Conservation (phyloP, 2,329 filamentous ascomycete species). For the Fusarium nodosum region DNA sequence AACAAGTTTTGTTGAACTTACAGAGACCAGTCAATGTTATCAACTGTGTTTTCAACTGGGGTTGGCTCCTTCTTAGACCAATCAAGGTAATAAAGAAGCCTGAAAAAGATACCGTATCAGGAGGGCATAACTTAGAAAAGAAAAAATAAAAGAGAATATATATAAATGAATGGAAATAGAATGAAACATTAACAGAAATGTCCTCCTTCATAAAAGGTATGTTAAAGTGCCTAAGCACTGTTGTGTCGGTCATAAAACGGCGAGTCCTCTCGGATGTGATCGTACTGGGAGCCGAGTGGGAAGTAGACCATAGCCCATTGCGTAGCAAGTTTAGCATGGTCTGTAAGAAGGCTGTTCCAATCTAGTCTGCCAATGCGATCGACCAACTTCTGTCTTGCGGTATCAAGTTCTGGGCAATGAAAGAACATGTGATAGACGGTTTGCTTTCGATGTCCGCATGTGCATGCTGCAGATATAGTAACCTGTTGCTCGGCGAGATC, state of each 20-base stretch:
- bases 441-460: not conserved
- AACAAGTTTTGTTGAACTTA: not conserved
- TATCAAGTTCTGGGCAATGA: not conserved
- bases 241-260: not conserved
- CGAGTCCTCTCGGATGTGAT: not conserved
- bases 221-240: not conserved
- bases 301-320: slow-evolving; percentile 2
- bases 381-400: not conserved
- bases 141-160: not conserved
- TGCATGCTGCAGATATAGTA: not conserved
- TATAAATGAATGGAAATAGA: not conserved
- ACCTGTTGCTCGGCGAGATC: not conserved
- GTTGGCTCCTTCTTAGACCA: no score
- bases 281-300: not conserved
- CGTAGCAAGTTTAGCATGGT: not conserved
- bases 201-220: not conserved
- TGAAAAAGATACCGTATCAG: no score
- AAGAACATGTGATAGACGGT: not conserved
- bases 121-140: not conserved
- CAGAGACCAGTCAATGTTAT: not conserved
- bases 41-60: not conserved
- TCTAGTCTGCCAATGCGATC: not conserved
- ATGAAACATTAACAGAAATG: not conserved
- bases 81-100: no score
- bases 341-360: not conserved